A percentile compares a stretch with the other conserved stretches of the same genome.
phyloP scores from a whole-genome alignment of 345 rosid species.

The Heritiera fomes region DNA sequence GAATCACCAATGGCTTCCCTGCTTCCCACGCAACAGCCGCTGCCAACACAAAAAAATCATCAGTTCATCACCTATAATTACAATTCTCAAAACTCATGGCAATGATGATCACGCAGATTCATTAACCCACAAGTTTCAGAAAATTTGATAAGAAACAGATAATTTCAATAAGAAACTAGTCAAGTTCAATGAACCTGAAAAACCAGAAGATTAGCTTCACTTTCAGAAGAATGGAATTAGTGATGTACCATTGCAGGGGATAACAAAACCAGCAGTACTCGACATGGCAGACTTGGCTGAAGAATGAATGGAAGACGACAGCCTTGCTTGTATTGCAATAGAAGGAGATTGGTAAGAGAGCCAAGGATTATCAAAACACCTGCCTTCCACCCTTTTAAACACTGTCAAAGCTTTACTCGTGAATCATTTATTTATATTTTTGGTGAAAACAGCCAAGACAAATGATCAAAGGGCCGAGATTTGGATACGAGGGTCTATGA shows the following conservation, averaged over 20 bases:
- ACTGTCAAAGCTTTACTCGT: no score
- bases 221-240: neutral
- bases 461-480: no score
- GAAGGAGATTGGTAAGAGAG: neutral
- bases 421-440: no score
- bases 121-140: neutral
- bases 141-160: no score
- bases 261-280: conserved; percentile 27
- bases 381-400: neutral
- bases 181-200: neutral
- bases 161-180: neutral
- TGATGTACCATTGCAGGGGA: conserved; percentile 31
- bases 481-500: no score
- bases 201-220: no score
- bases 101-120: neutral
- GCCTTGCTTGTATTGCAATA: neutral
- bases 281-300: conserved; percentile 19
- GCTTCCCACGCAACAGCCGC: conserved; percentile 47
- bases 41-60: conserved; percentile 12
- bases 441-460: no score
- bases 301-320: neutral
- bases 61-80: neutral
- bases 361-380: neutral
- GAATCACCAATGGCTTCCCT: conserved; percentile 40
- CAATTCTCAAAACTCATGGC: neutral